Conservation (phyloP, 257 asterid genomes). For the Nicotiana noctiflora region DNA sequence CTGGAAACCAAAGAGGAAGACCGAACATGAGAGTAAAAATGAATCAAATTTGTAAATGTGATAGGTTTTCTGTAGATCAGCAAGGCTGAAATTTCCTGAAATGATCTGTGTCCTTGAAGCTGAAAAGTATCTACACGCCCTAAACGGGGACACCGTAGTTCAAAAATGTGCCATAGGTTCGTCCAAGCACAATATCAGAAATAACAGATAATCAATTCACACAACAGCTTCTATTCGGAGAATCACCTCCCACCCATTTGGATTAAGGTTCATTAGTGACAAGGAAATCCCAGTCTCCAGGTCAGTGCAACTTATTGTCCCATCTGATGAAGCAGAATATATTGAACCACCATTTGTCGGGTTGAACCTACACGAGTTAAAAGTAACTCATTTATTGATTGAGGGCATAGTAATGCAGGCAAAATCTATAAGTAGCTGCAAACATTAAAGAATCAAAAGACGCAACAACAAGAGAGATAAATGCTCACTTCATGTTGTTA, state of each 20-base stretch:
- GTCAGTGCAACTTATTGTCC: constrained; percentile 83
- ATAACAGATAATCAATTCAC: background rate
- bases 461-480: background rate
- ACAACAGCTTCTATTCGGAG: background rate
- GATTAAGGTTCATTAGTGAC: constrained; percentile 78
- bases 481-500: constrained; percentile 84
- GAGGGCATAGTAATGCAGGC: background rate
- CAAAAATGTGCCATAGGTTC: background rate
- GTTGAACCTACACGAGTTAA: constrained; percentile 42
- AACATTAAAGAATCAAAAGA: constrained; percentile 6
- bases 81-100: background rate
- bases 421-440: background rate
- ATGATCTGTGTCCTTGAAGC: background rate
- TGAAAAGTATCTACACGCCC: background rate
- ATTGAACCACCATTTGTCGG: constrained; percentile 72
- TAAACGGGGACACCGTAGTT: background rate
- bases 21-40: background rate
- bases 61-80: background rate
- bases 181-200: background rate
- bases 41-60: background rate
- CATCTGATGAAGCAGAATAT: constrained; percentile 92
- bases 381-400: constrained; percentile 13
- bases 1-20: background rate
- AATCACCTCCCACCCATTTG: constrained; percentile 90
- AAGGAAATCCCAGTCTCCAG: constrained; percentile 82